A percentile compares a stretch with the other conserved stretches of the same genome.
Evolutionary conservation across 2,329 filamentous ascomycete species (phyloP).

Genomic region (Calonectria pteridis): DNA sequence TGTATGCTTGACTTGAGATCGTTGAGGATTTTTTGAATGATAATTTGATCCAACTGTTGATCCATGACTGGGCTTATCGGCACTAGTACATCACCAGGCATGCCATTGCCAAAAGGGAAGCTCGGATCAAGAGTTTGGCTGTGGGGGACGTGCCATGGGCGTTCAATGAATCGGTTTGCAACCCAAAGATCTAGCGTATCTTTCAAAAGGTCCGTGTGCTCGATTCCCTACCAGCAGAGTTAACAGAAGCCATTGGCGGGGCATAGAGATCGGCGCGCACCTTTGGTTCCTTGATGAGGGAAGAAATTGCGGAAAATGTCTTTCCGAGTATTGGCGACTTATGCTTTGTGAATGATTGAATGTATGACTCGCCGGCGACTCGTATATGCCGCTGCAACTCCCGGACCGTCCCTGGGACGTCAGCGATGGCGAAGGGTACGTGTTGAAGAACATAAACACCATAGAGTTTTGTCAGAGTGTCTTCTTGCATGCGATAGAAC

Average conservation of each 20-base stretch:
- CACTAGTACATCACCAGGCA: neutral
- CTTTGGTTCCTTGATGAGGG: neutral
- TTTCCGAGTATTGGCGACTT: neutral
- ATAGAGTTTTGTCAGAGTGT: neutral
- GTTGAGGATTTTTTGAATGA: neutral
- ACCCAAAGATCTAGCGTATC: neutral
- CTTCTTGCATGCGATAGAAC: neutral
- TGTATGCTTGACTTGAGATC: neutral
- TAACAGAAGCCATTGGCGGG: neutral
- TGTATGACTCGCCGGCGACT: neutral
- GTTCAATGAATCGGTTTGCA: neutral
- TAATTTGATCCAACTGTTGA: neutral
- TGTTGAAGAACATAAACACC: neutral
- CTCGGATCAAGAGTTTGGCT: neutral
- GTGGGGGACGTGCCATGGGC: neutral
- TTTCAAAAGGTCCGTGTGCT: neutral
- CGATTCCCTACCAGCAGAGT: neutral
- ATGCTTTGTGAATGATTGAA: neutral
- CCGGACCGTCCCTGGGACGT: accelerated
- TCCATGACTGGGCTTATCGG: neutral
- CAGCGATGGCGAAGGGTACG: neutral
- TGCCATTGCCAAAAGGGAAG: neutral
- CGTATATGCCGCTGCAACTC: neutral
- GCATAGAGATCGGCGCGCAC: neutral
- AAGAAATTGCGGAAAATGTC: neutral